A percentile compares a stretch with the other conserved stretches of the same genome.
phyloP scores from a whole-genome alignment of 768 basidiomycete genomes.

The Lentinula aciculospora region DNA sequence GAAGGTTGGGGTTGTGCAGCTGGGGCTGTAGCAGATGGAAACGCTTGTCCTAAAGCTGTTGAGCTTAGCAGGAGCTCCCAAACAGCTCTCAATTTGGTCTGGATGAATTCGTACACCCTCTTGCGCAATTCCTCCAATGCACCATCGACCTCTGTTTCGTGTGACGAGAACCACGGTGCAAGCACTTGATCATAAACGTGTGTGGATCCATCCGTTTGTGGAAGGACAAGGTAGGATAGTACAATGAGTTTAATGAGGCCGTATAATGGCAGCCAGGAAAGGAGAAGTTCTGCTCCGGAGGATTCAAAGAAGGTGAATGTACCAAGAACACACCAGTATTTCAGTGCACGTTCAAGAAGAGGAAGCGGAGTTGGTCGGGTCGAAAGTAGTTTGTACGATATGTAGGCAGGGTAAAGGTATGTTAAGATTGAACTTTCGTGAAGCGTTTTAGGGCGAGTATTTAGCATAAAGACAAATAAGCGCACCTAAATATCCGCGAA shows the following conservation, averaged over 20 bases:
- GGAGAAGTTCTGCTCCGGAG: conserved; percentile 74
- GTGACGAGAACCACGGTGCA: conserved; percentile 74
- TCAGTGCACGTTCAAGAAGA: conserved; percentile 90
- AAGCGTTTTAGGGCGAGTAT: background rate
- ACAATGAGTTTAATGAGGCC: conserved; percentile 75
- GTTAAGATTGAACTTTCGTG: conserved; percentile 58
- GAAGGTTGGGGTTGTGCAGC: background rate
- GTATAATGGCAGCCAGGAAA: conserved; percentile 93
- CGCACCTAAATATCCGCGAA: conserved; percentile 43
- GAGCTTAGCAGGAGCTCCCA: conserved; percentile 55
- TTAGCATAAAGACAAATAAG: background rate
- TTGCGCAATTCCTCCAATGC: conserved; percentile 62
- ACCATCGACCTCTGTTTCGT: conserved; percentile 83
- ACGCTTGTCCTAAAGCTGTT: conserved; percentile 40
- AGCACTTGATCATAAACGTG: conserved; percentile 79
- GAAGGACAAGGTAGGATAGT: conserved; percentile 85
- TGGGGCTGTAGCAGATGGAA: background rate
- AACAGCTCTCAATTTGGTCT: conserved; percentile 52
- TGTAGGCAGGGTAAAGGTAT: conserved; percentile 91
- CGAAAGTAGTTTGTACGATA: conserved; percentile 92
- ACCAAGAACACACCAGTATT: conserved; percentile 93
- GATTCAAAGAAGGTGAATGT: conserved; percentile 73
- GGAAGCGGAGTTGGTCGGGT: conserved; percentile 80
- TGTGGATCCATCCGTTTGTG: conserved; percentile 84
- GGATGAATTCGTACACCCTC: conserved; percentile 56